Conservation (phyloP, 2,329 filamentous ascomycete species). For the Alternaria metachromatica region DNA sequence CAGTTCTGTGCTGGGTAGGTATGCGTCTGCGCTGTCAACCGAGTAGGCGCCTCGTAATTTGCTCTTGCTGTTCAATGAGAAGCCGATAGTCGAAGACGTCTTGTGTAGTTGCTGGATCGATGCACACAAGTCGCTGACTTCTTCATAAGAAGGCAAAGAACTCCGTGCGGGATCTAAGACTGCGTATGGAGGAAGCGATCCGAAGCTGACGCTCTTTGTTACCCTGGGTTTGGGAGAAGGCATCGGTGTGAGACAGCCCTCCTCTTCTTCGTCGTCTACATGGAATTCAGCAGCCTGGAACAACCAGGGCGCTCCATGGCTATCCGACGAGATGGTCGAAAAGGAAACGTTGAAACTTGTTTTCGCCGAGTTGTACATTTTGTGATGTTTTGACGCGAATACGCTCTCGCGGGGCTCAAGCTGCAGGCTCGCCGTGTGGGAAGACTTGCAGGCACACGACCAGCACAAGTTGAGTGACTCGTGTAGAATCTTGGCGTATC, state of each 20-base stretch:
- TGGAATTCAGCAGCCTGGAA: conserved; percentile 45
- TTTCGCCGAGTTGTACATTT: conserved; percentile 13
- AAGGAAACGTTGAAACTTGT: conserved; percentile 46
- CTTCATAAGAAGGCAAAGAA: conserved; percentile 23
- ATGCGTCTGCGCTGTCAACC: conserved; percentile 23
- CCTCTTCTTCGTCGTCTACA: conserved; percentile 40
- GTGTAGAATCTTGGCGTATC: conserved; percentile 43
- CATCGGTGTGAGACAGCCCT: conserved; percentile 11
- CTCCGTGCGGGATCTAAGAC: conserved; percentile 25
- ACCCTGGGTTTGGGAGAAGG: conserved; percentile 20
- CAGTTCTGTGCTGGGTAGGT: conserved; percentile 18
- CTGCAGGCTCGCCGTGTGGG: conserved; percentile 43
- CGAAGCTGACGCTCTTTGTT: conserved; percentile 44
- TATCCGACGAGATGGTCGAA: conserved; percentile 23
- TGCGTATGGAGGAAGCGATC: conserved; percentile 42
- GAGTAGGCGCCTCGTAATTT: conserved; percentile 40
- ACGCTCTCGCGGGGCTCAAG: conserved; percentile 39
- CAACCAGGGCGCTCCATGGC: conserved; percentile 27
- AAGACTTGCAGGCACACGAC: conserved; percentile 44
- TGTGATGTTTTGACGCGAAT: conserved; percentile 30
- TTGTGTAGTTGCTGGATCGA: conserved; percentile 40
- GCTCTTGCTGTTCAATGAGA: conserved; percentile 41
- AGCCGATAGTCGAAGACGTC: conserved; percentile 37
- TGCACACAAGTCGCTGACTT: conserved; percentile 46
- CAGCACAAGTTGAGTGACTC: conserved; percentile 37